phyloP scores from a whole-genome alignment of 352 stramenopile genomes.

The Aphanomyces invadans region DNA sequence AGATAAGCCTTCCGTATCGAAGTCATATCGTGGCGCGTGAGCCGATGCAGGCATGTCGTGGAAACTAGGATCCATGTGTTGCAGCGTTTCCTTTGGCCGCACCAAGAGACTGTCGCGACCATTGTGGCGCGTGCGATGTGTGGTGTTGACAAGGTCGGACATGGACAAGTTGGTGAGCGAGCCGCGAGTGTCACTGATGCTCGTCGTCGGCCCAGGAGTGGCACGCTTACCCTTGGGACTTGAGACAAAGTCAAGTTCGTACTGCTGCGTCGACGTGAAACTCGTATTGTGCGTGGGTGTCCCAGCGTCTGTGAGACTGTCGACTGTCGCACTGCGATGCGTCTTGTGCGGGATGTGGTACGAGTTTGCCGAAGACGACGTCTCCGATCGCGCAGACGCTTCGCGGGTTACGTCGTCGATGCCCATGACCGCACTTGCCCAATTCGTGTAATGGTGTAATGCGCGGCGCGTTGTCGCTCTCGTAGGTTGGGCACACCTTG shows the following conservation, averaged over 20 bases:
- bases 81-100: constrained; percentile 18
- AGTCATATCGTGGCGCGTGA: background rate
- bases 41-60: constrained; percentile 8
- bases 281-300: constrained; percentile 9
- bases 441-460: background rate
- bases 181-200: background rate
- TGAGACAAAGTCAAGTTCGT: constrained; percentile 14
- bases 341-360: constrained; percentile 1
- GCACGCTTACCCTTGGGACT: constrained; percentile 12
- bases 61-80: constrained; percentile 31
- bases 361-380: background rate
- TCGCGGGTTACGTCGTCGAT: constrained; percentile 7
- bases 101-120: constrained; percentile 17
- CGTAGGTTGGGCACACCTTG: background rate
- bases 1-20: constrained; percentile 47
- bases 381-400: background rate
- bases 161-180: constrained; percentile 16
- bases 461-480: background rate
- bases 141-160: constrained; percentile 9
- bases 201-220: background rate
- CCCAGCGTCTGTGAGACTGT: constrained; percentile 5
- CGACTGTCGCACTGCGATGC: constrained; percentile 9
- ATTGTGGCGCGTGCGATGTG: background rate
- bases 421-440: constrained; percentile 7
- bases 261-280: constrained; percentile 7